Base-by-base conservation (phyloP, 176 grass and related monocot genomes). In the Alloteropsis semialata region DNA sequence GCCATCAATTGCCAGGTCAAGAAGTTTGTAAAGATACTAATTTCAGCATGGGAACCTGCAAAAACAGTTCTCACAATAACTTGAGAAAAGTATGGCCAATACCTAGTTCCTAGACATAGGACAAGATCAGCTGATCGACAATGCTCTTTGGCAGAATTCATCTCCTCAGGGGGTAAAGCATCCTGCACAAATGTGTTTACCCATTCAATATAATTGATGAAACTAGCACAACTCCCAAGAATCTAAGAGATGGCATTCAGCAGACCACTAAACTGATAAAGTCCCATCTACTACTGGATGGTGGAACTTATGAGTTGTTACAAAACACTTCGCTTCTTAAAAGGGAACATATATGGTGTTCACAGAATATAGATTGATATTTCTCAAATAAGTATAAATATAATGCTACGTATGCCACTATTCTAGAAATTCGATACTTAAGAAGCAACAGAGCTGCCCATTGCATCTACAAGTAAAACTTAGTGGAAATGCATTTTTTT, bases 81-180 rank as follows among this genome's bases (percentile, higher is more conserved):
- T 10, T 13, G 42, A 61, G 33, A 50, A 19, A 76, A 57, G 24
- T 39, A 81, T 46, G 50, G 77, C 38, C n/a, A 65, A 55, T 96
- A 98, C 96, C 96, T 98, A 88, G 96, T 98, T 78, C 96, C 92
- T 87, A 98, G 85, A 85, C 96, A 98, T 53, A 98, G 65, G 34
- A 98, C 92, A 89, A 98, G 73, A 70, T 95, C 96, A 79, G 96
- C 96, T 76, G 74, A 75, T 82, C 76, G 86, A 83, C 96, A 98
- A 45, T 98, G 90, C 65, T 98, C 90, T 79, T 91, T 83, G 63
- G 92, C 96, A 86, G 64, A 77, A 88, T 90, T 81, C 96, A 98
- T 93, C 65, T 98, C 96, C 84, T 84, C 90, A 54, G 75, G 84
- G 19, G 92, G 96, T 74, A 98, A 93, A 80, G 88, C 92, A 95